Conservation (phyloP, 305 asterid species). For the Fraxinus angustifolia region DNA sequence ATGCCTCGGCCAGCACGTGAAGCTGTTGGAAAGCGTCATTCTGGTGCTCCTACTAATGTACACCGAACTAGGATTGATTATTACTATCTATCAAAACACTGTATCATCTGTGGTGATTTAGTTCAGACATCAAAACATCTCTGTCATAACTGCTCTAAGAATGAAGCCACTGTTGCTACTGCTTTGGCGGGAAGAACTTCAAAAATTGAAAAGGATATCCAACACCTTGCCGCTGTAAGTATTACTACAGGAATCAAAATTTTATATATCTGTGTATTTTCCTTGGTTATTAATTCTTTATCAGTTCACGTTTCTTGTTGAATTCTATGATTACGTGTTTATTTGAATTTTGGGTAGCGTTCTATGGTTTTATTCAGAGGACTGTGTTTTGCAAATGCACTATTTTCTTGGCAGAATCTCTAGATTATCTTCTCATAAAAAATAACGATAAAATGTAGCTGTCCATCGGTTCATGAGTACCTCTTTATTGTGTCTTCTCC, state of each 20-base stretch:
- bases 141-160: constrained; percentile 59
- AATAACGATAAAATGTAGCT: background rate
- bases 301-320: background rate
- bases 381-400: background rate
- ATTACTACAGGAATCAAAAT: constrained; percentile 10
- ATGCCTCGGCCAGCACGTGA: constrained; percentile 81
- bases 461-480: background rate
- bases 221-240: constrained; percentile 90
- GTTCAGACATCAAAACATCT: constrained; percentile 67
- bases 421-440: background rate
- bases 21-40: constrained; percentile 51
- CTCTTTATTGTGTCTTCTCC: background rate
- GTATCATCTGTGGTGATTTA: constrained; percentile 71
- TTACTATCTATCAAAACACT: constrained; percentile 81
- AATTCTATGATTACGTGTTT: background rate
- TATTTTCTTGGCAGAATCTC: background rate
- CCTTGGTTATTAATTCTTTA: background rate
- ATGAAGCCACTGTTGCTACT: constrained; percentile 56
- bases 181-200: constrained; percentile 80
- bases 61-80: constrained; percentile 74
- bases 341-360: background rate
- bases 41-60: constrained; percentile 36
- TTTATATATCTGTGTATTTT: background rate
- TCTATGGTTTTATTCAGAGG: background rate
- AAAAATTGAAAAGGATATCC: constrained; percentile 74